Evolutionary conservation across 2,329 filamentous ascomycete species (phyloP).

Genomic region (Fusarium piperis): DNA sequence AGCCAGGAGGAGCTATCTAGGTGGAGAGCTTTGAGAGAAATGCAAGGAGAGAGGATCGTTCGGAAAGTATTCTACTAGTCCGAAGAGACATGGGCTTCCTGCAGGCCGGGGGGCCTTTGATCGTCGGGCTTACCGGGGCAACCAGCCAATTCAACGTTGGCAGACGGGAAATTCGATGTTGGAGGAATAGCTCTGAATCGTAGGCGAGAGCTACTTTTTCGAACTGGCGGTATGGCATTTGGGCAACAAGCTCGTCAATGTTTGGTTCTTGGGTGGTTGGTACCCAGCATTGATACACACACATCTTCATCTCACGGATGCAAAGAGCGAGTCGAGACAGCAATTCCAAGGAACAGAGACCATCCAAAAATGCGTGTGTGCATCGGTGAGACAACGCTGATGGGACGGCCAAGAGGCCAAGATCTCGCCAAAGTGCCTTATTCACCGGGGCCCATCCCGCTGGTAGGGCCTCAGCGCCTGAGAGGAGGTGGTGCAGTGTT

Average conservation of each 20-base stretch:
- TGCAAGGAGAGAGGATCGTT: background rate
- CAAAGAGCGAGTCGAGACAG: background rate
- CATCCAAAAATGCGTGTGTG: background rate
- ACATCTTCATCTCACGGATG: background rate
- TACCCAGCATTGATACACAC: background rate
- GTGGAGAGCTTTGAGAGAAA: background rate
- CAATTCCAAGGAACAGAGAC: slow-evolving; percentile 2
- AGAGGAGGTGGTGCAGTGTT: background rate
- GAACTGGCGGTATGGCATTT: background rate
- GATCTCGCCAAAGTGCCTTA: background rate
- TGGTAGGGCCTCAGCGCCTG: background rate
- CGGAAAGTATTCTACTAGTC: background rate
- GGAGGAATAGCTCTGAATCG: slow-evolving; percentile 1
- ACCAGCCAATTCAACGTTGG: slow-evolving; percentile 14
- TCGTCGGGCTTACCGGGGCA: slow-evolving; percentile 4
- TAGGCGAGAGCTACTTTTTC: background rate
- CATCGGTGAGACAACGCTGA: background rate
- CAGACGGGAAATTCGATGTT: slow-evolving; percentile 9
- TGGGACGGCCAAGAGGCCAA: slow-evolving; percentile 23
- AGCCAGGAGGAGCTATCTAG: background rate
- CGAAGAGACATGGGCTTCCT: background rate
- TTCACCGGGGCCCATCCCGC: slow-evolving; percentile 7
- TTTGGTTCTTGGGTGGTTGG: background rate
- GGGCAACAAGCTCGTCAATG: background rate
- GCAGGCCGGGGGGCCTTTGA: background rate